Conservation (phyloP, 2,329 filamentous ascomycete species). For the Colletotrichum sp. region DNA sequence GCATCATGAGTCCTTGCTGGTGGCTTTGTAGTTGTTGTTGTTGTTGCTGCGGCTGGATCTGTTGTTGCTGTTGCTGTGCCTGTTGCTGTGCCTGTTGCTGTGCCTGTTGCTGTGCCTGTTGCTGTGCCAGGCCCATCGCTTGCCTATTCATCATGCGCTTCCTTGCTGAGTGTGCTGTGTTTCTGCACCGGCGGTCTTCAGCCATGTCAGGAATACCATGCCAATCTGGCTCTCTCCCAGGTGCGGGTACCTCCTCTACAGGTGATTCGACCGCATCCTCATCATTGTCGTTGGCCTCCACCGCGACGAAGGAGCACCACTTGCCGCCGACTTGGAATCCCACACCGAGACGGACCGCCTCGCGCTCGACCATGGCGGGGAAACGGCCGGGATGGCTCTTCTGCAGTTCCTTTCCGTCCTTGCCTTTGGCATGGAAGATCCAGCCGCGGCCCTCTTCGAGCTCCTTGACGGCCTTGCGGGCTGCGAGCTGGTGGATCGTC, state of each 20-base stretch:
- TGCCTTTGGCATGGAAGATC: constrained; percentile 58
- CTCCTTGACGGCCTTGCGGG: constrained; percentile 70
- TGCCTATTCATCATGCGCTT: background rate
- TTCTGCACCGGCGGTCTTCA: background rate
- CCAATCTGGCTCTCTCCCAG: background rate
- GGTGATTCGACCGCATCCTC: background rate
- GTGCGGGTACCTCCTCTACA: background rate
- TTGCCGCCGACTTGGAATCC: constrained; percentile 71
- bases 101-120: background rate
- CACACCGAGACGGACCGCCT: constrained; percentile 70
- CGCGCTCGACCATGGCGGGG: constrained; percentile 65
- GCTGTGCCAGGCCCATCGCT: background rate
- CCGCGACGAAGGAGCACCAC: constrained; percentile 76
- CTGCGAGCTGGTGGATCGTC: constrained; percentile 74
- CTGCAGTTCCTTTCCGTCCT: constrained; percentile 49
- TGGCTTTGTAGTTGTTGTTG: background rate
- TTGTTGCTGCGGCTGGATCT: background rate
- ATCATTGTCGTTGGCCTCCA: constrained; percentile 46
- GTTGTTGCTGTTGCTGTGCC: background rate
- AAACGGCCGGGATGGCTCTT: constrained; percentile 56
- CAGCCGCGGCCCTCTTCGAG: constrained; percentile 75
- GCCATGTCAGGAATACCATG: background rate
- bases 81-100: background rate
- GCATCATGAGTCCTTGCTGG: background rate
- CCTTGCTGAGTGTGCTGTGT: background rate